Conservation (phyloP, 192 early-diverging fungal species). For the Funneliformis mosseae region DNA sequence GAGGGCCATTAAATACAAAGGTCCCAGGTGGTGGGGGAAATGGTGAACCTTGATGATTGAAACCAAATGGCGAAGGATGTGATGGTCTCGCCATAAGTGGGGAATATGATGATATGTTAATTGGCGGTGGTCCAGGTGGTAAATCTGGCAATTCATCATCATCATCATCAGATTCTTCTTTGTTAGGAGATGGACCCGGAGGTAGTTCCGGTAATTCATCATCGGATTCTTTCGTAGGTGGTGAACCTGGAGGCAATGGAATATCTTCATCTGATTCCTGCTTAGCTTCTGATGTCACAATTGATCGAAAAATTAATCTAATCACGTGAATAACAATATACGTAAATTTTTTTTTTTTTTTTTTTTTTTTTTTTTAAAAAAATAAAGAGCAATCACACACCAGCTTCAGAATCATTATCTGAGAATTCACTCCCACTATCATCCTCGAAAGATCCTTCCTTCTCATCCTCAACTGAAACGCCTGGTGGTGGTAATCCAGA, state of each 20-base stretch:
- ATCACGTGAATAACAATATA: neutral
- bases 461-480: neutral
- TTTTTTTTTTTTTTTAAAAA: no score
- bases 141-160: constrained; percentile 31
- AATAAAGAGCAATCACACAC: neutral
- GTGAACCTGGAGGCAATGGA: constrained; percentile 19
- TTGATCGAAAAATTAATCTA: neutral
- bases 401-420: constrained; percentile 9
- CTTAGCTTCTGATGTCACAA: constrained; percentile 1
- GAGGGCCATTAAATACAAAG: constrained; percentile 1
- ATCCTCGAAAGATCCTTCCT: neutral
- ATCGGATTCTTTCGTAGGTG: constrained; percentile 19
- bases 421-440: neutral
- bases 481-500: constrained; percentile 13
- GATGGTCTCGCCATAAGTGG: neutral
- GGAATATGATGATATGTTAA: neutral
- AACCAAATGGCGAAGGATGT: neutral
- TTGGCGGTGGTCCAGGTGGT: constrained; percentile 32
- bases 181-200: constrained; percentile 24
- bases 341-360: neutral
- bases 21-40: neutral
- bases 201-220: constrained; percentile 31
- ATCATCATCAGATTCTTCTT: constrained; percentile 25
- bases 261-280: constrained; percentile 34
- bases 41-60: neutral